Base-by-base conservation (phyloP, 441 rosid species). In the Oxalis stricta region DNA sequence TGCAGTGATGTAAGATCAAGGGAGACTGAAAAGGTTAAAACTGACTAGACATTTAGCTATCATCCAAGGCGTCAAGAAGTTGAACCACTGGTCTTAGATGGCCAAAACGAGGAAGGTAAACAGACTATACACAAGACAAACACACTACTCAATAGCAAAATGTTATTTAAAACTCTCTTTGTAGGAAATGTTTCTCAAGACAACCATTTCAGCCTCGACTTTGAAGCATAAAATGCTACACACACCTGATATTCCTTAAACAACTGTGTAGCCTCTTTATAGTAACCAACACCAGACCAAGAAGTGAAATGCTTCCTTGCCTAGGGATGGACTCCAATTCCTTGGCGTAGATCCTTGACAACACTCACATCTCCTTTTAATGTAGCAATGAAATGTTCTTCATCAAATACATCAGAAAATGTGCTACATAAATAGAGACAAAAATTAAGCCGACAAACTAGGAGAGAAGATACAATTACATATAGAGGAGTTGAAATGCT, bases 261-360 rank as follows among this genome's bases (percentile, higher is more conserved):
- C 29, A 83, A 54, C 22, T 63, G 72, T 24, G 69, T 61, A 93
- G 81, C 72, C 48, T 80, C 93, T 75, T 78, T 75, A 44, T 83
- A 91, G 61, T 91, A 91, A 48, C 83, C 78, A 15, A 80, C 44
- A 42, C 81, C 36, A 48, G 91, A 54, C 98, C 98, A 86, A 11
- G 91, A 76, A 44, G 80, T 66, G 48, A 91, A 91, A 65, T 91
- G 98, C 65, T 83, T 86, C 65, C 96, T 64, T 3, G 94, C 96
- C 45, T 77, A 50, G 91, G 95, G 40, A 70, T 33, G 48, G 75
- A 63, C 44, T 70, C 87, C 61, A 91, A 53, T 48, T 75, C 79
- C 65, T 64, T 67, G 2, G 95, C n/a, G 98, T 2, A 91, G 94
- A 63, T 72, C 82, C 58, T 54, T 71, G 28, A 79, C 66, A 61